Evolutionary conservation across 2,329 filamentous ascomycete genomes (phyloP).

Genomic region (Apiospora malaysiana): DNA sequence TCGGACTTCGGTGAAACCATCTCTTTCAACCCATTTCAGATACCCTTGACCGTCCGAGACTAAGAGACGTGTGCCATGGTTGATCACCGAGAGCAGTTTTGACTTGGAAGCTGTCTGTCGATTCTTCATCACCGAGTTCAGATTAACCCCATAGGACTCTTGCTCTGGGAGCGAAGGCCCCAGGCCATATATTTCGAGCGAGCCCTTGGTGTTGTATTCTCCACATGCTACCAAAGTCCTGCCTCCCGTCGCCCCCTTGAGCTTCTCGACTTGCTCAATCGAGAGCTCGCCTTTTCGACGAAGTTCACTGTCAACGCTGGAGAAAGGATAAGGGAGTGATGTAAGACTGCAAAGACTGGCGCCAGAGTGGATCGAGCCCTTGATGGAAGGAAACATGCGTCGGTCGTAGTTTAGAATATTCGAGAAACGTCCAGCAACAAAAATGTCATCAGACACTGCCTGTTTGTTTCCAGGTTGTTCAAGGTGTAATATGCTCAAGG

Average conservation of each 20-base stretch:
- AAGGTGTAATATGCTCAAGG: constrained; percentile 82
- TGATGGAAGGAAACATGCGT: constrained; percentile 79
- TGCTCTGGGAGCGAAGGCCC: constrained; percentile 41
- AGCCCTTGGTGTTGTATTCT: constrained; percentile 91
- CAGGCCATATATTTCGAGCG: constrained; percentile 83
- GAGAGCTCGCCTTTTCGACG: constrained; percentile 62
- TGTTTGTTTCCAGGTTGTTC: constrained; percentile 58
- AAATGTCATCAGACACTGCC: constrained; percentile 76
- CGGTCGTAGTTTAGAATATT: constrained; percentile 89
- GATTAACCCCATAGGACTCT: constrained; percentile 37
- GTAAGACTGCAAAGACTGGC: constrained; percentile 77
- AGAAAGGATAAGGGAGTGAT: constrained; percentile 71
- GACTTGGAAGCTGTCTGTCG: constrained; percentile 81
- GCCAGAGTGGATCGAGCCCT: constrained; percentile 82
- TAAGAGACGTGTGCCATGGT: constrained; percentile 82
- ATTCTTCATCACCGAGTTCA: constrained; percentile 70
- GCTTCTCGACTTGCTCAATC: constrained; percentile 56
- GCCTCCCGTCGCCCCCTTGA: constrained; percentile 58
- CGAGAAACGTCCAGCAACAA: constrained; percentile 87
- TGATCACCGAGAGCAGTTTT: constrained; percentile 80
- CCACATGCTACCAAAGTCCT: constrained; percentile 81
- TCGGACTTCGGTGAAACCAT: constrained; percentile 70
- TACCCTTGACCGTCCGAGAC: constrained; percentile 84
- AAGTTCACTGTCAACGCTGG: constrained; percentile 65
- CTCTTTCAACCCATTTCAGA: constrained; percentile 89